Evolutionary conservation across 495 filamentous ascomycete species (phyloP), one percentile per base, ranked within the genome.

Genomic region (Penicillium arizonense): DNA sequence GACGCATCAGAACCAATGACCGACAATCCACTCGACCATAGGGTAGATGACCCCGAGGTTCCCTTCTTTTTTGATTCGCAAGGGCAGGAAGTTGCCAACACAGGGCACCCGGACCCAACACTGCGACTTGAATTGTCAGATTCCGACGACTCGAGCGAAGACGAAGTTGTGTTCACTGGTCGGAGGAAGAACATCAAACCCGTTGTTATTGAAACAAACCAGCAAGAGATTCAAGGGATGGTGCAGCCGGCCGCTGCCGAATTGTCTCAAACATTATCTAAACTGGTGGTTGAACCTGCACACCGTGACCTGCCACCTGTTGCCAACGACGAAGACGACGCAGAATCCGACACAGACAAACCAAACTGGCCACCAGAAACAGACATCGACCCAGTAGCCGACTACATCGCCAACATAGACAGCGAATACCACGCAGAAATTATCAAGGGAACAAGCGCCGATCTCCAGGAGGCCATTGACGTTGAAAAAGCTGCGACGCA

Each of bases 351-450:
- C n/a, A 5, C n/a, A 13, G 39, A 44, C 43, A 49, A 20, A 54
- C 23, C 35, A 36, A 36, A 38, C 26, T 49, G 34, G 34, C 58
- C 41, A 24, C 41, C 38, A 18, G 57, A 57, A 20, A 59, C 63
- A 33, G 81, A 88, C 10, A 75, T 83, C 32, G 85, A 78, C 0
- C 73, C 84, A 3, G 41, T 89, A 18, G 81, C 80, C 3, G 91
- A 96, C 61, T 94, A 95, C 57, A 86, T 91, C 47, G 82, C 80
- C 50, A 91, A 95, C 61, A 83, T 91, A 14, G 65, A 72, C 26
- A 53, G 58, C 5, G 61, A 71, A 8, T 65, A 73, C 32, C 59
- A 62, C 23, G 62, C 73, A 24, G 61, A 65, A 20, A 13, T 50
- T 26, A 36, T 30, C n/a, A 49, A 35, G 2, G 44, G 49, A 21